Evolutionary conservation across 2,329 filamentous ascomycete genomes (phyloP), one percentile per base, ranked within the genome.

Genomic region (Talaromyces albobiverticillius): DNA sequence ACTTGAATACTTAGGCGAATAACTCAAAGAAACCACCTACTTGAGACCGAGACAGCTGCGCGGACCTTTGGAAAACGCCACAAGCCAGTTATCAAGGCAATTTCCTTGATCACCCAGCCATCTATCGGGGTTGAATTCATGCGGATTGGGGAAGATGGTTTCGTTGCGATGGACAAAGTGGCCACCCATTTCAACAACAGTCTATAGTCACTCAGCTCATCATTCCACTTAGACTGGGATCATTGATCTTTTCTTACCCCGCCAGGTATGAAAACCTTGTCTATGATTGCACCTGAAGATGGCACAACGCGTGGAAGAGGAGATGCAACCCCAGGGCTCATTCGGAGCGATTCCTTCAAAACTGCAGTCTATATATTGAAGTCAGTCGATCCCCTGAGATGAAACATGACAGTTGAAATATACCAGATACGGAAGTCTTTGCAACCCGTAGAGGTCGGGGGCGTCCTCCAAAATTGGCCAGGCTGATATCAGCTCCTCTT

Each of bases 41-140:
- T 70, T 69, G 20, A 62, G 57, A 23, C 72, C 72, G 10, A 75
- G 58, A 59, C 72, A 76, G 51, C 61, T 67, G 41, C 76, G 63
- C 0, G 73, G 66, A 0, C 77, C 78, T 29, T 71, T 64, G 1
- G 69, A 72, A 59, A 80, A 80, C 1, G 76, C 64, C 23, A 77
- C 70, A 11, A 76, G 55, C n/a, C 64, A 73, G 4, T 60, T 62
- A 41, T 63, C 65, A 22, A 69, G 60, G 32, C 71, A 67, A 13
- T 59, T 56, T 0, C 56, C 60, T 16, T 61, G 53, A 6, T 57
- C 58, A 0, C 61, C 63, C 3, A 73, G 50, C 74, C 75, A 78
- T 20, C 75, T 63, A 52, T 77, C 71, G 3, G 76, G 76, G 4
- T 65, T 56, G 51, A 74, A 79, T 5, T 58, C 54, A 5, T 64